Evolutionary conservation across 345 rosid genomes (phyloP).

Genomic region (Lumnitzera littorea): DNA sequence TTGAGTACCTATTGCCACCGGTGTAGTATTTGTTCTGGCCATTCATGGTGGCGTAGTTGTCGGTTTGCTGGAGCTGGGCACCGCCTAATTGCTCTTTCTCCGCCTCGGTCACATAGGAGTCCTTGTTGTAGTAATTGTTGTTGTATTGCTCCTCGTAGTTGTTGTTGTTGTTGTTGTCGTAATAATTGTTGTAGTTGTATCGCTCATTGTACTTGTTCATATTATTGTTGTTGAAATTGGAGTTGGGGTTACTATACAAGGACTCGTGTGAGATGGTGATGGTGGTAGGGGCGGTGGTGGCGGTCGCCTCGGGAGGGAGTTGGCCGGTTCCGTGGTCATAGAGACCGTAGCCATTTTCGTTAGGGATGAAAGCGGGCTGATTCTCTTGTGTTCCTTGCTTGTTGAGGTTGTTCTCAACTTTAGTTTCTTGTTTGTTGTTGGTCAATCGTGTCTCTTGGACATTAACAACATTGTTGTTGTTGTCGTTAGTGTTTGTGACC

Average conservation of each 20-base stretch:
- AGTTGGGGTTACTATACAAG: slow-evolving; percentile 16
- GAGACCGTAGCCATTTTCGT: slow-evolving; percentile 45
- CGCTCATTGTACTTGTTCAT: not conserved
- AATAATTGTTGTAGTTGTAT: not conserved
- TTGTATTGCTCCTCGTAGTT: slow-evolving; percentile 1
- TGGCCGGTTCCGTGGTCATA: slow-evolving; percentile 29
- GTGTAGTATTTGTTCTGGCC: slow-evolving; percentile 17
- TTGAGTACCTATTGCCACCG: slow-evolving; percentile 5
- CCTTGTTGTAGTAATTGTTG: slow-evolving; percentile 15
- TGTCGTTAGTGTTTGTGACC: slow-evolving; percentile 14
- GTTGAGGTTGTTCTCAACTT: not conserved
- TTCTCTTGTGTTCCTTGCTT: slow-evolving; percentile 12
- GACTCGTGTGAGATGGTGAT: slow-evolving; percentile 14
- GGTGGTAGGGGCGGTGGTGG: slow-evolving; percentile 3
- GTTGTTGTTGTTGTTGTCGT: slow-evolving; percentile 1
- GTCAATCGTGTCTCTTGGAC: slow-evolving; percentile 6
- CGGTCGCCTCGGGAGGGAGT: slow-evolving; percentile 18
- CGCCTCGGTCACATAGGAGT: slow-evolving; percentile 5
- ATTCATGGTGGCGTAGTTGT: slow-evolving; percentile 13
- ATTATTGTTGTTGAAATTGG: not conserved
- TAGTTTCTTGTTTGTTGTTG: slow-evolving; percentile 2
- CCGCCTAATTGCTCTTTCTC: slow-evolving; percentile 12
- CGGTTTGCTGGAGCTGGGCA: slow-evolving; percentile 13
- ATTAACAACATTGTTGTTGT: slow-evolving; percentile 3
- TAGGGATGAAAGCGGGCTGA: slow-evolving; percentile 25